Conservation (phyloP, 2,329 filamentous ascomycete species). For the Colletotrichum karsti region DNA sequence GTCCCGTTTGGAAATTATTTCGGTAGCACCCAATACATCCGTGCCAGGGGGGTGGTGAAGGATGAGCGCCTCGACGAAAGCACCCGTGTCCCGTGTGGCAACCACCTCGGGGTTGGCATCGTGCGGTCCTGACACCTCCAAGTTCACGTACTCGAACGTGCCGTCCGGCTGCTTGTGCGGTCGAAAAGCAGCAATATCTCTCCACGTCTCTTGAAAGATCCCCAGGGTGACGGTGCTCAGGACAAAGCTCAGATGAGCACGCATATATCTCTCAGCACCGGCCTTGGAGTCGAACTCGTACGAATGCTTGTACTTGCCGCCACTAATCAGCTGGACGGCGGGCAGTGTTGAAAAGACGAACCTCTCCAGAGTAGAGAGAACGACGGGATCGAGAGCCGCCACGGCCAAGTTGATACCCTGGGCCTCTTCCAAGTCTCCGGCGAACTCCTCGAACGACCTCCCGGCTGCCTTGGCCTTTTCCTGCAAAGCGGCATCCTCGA, state of each 20-base stretch:
- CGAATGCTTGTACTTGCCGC: slow-evolving; percentile 6
- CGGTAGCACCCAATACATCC: slow-evolving; percentile 12
- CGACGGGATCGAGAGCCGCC: slow-evolving; percentile 22
- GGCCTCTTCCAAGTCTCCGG: slow-evolving; percentile 26
- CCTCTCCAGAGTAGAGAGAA: slow-evolving; percentile 27
- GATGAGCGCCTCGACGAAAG: slow-evolving; percentile 29
- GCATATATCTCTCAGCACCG: neutral
- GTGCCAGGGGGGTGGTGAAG: slow-evolving; percentile 20
- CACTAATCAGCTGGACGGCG: neutral
- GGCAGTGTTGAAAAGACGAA: slow-evolving; percentile 10
- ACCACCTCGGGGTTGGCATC: slow-evolving; percentile 12
- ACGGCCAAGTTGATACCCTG: slow-evolving; percentile 32
- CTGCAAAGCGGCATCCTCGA: neutral
- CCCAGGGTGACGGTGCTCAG: too few species aligned
- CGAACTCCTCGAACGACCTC: slow-evolving; percentile 24
- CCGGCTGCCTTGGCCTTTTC: slow-evolving; percentile 8
- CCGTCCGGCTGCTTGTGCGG: too few species aligned
- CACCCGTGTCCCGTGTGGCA: slow-evolving; percentile 27
- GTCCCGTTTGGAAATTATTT: too few species aligned
- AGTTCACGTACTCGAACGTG: too few species aligned
- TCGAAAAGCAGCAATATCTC: too few species aligned
- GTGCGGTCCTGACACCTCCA: neutral
- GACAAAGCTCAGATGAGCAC: neutral
- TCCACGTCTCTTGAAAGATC: too few species aligned
- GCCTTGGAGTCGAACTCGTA: slow-evolving; percentile 25